These are phyloP conservation scores for Gynostemma pentaphyllum DNA, from an alignment of 306 rosid genomes.

Conservation along the genomic window DNA sequence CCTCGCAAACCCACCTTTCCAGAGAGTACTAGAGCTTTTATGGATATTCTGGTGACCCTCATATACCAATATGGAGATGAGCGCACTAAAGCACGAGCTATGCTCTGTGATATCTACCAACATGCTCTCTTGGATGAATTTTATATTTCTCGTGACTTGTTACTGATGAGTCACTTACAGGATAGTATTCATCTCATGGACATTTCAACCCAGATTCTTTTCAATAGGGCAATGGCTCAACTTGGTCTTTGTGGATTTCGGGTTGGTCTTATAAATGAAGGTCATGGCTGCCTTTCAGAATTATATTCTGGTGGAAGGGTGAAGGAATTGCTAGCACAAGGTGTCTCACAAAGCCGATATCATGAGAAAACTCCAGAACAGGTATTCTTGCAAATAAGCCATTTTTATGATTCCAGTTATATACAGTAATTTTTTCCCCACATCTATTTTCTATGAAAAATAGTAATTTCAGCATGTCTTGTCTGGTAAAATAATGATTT, in stretches of 20 bases:
- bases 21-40: slow-evolving; percentile 62
- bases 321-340: slow-evolving; percentile 94
- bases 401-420: background rate
- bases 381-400: slow-evolving; percentile 26
- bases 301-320: slow-evolving; percentile 98
- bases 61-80: slow-evolving; percentile 85
- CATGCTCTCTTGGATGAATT: slow-evolving; percentile 86
- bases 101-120: slow-evolving; percentile 97
- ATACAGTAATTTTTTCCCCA: background rate
- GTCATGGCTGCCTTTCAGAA: slow-evolving; percentile 82
- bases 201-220: slow-evolving; percentile 87
- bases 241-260: slow-evolving; percentile 92
- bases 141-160: slow-evolving; percentile 69
- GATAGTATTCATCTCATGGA: slow-evolving; percentile 85
- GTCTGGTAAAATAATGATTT: background rate
- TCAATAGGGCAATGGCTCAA: slow-evolving; percentile 90
- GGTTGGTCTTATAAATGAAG: slow-evolving; percentile 65
- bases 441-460: too few relatives aligned
- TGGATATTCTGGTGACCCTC: slow-evolving; percentile 71
- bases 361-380: slow-evolving; percentile 99
- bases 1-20: slow-evolving; percentile 81
- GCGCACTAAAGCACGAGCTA: slow-evolving; percentile 88
- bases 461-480: background rate
- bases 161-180: slow-evolving; percentile 96
- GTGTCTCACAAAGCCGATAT: slow-evolving; percentile 84